phyloP scores from a whole-genome alignment of 2,329 filamentous ascomycete genomes.

The Zopfia rhizophila region DNA sequence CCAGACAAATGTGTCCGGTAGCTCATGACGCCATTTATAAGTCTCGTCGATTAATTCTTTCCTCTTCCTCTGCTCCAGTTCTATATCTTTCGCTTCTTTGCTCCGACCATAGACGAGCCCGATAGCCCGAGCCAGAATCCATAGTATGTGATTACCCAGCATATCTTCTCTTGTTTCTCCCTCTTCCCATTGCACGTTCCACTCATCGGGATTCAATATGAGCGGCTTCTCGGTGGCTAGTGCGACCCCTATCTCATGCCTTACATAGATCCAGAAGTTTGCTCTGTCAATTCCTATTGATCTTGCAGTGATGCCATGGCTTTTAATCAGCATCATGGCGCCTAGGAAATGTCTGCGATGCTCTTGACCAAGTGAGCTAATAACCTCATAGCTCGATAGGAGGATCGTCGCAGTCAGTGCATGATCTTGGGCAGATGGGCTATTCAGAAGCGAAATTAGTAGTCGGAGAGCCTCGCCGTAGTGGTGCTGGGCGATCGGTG shows the following conservation, averaged over 20 bases:
- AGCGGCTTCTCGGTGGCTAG: constrained; percentile 41
- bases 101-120: constrained; percentile 36
- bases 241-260: constrained; percentile 46
- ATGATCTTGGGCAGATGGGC: constrained; percentile 36
- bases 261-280: constrained; percentile 49
- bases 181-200: constrained; percentile 41
- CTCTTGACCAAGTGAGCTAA: constrained; percentile 37
- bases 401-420: constrained; percentile 47
- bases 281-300: constrained; percentile 41
- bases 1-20: constrained; percentile 43
- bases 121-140: constrained; percentile 45
- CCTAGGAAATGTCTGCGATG: constrained; percentile 43
- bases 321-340: constrained; percentile 42
- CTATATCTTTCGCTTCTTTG: constrained; percentile 23
- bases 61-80: constrained; percentile 26
- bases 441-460: constrained; percentile 40
- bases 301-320: constrained; percentile 38
- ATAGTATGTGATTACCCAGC: constrained; percentile 44
- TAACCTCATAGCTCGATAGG: constrained; percentile 46
- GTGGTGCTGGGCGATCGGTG: constrained; percentile 38
- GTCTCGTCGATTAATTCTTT: constrained; percentile 38
- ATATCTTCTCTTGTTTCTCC: constrained; percentile 44
- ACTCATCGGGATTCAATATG: constrained; percentile 41
- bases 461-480: constrained; percentile 43
- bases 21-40: constrained; percentile 37